These are phyloP conservation scores for Epichloe gansuensis DNA, from an alignment of 2,329 filamentous ascomycete species.

Conservation along the genomic window DNA sequence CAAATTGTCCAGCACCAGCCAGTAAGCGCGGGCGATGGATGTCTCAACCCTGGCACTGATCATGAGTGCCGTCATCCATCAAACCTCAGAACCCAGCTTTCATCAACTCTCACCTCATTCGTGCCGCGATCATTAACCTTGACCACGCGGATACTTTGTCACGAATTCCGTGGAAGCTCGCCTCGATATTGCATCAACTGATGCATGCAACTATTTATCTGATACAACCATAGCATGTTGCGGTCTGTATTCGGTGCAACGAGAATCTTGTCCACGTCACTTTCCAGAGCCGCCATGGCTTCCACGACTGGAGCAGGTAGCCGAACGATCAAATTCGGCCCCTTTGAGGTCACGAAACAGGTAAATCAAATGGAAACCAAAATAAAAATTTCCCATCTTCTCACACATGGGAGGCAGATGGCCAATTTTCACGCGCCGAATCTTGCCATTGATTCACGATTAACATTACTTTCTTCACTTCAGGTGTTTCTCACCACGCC, in stretches of 20 bases:
- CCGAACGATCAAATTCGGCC: constrained; percentile 52
- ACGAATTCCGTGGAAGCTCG: too few relatives aligned
- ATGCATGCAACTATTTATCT: not conserved
- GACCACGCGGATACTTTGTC: too few relatives aligned
- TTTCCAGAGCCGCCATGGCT: constrained; percentile 18
- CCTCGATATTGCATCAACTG: not conserved
- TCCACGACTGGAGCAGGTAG: constrained; percentile 13
- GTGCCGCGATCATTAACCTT: too few relatives aligned
- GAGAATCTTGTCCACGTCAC: constrained; percentile 6
- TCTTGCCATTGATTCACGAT: not conserved
- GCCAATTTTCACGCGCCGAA: too few relatives aligned
- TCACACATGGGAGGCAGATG: not conserved
- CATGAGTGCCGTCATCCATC: too few relatives aligned
- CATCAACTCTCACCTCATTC: too few relatives aligned
- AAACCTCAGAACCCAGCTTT: too few relatives aligned
- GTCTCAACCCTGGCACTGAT: too few relatives aligned
- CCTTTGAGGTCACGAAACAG: constrained; percentile 64
- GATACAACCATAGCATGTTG: not conserved
- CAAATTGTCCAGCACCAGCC: too few relatives aligned
- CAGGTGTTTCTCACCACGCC: constrained; percentile 80
- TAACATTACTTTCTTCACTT: not conserved
- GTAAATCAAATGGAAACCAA: constrained; percentile 24
- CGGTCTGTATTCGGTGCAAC: constrained; percentile 1
- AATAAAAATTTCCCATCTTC: not conserved
- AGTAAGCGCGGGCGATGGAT: too few relatives aligned